Evolutionary conservation across 1,284 basidiomycete species (phyloP), one percentile per base, ranked within the genome.

Genomic region (Takashimella tepidaria): DNA sequence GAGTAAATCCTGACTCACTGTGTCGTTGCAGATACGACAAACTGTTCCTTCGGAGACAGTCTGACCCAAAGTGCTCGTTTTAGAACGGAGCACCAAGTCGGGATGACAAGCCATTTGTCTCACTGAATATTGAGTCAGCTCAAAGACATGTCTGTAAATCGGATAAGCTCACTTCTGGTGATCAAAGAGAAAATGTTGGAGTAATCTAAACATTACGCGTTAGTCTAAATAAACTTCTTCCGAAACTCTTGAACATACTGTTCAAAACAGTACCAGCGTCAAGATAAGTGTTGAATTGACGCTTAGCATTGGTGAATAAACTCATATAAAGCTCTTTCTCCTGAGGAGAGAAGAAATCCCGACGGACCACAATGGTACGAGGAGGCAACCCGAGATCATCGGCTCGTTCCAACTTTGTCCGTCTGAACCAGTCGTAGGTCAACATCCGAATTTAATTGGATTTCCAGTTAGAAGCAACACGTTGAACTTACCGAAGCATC

Each of bases 301-400:
- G 82, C 74, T 89, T 93, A 8, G 92, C 92, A 63, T 93, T 90
- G 3, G 88, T 86, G 79, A 95, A 98, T 27, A 99, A 77, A 3
- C 88, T 92, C 50, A 86, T 81, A 75, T 98, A 98, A 11, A 99
- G 78, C 67, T 98, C 95, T 73, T 93, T 96, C 76, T 98, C 93
- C 71, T 96, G 91, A 0, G 91, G 89, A 59, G 90, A 96, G 79
- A 98, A 98, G 73, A 87, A 88, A 73, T 98, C 95, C 49, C 86
- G 81, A 41, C 92, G 84, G 57, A 98, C 86, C 50, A 89, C 81
- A 43, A 98, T 88, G 0, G 87, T 93, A 41, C 96, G 83, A 3
- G 96, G 96, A 3, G 96, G 96, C n/a, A 98, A 78, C 4, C 92
- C 96, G 47, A 99, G 84, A 72, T 99, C 96, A 69, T 99, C 96